Evolutionary conservation across 208 protist species (phyloP), one percentile per base, ranked within the genome.

Genomic region (Entamoeba invadens): DNA sequence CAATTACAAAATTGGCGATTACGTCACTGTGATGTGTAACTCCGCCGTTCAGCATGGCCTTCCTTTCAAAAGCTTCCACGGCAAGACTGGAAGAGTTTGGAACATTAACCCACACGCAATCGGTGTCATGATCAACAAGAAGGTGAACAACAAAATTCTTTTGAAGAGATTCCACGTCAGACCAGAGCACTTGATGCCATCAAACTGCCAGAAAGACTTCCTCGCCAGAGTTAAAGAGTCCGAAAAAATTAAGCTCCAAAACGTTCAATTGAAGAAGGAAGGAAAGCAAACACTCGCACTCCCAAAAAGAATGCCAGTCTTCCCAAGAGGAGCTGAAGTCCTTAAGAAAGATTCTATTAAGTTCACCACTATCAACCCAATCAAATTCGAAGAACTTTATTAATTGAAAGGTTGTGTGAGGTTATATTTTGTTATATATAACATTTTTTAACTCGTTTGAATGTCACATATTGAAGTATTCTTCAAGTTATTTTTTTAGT

Each of bases 31-130:
- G 95, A 97, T 98, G 14, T 98, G 97, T 77, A 98, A 99, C 96
- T 97, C 97, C 68, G 96, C 98, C n/a, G 97, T 99, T 95, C 98
- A 99, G 93, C 98, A 98, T 92, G 99, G 99, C 96, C 99, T 99
- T 98, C 99, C 99, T 93, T 97, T 99, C 97, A 99, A 99, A 97
- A 99, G 98, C 97, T 99, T 99, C 98, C 98, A 99, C 96, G 99
- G 99, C 94, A 98, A 98, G 96, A 99, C 99, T 93, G 99, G 99
- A 94, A 96, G 97, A 94, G 98, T 99, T 45, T 99, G 98, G 98
- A 99, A 99, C 97, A 97, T 99, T 47, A 99, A 98, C 92, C 97
- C 97, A 94, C 97, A 98, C 94, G 98, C 98, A 92, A 96, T 99
- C 87, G 99, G 99, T 96, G 98, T 99, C 50, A 97, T 99, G 95